Conservation (phyloP, 345 rosid genomes). For the Camelina hispida region DNA sequence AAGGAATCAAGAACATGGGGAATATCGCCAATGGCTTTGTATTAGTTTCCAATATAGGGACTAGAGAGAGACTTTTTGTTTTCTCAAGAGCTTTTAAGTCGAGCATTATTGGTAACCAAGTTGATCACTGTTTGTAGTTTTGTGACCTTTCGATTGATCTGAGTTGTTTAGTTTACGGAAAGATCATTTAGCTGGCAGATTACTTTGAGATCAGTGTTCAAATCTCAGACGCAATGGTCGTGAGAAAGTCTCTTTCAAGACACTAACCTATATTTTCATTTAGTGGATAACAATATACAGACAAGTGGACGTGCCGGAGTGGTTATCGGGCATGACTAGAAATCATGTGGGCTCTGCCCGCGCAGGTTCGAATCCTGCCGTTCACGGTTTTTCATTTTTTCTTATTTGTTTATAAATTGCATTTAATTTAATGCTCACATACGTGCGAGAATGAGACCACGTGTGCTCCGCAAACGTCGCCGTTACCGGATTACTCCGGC, state of each 20-base stretch:
- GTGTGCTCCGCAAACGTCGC: slow-evolving; percentile 31
- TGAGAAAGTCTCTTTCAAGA: neutral
- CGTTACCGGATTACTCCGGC: slow-evolving; percentile 17
- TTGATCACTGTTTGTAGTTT: neutral
- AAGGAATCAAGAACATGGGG: neutral
- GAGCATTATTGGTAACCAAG: neutral
- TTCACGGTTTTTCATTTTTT: neutral
- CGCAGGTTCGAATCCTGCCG: slow-evolving; percentile 93
- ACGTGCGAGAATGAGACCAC: neutral
- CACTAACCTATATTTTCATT: accelerated
- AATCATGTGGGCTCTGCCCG: slow-evolving; percentile 98
- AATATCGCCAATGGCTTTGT: neutral
- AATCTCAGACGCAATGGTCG: neutral
- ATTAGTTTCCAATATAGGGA: neutral
- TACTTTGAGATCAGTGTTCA: neutral
- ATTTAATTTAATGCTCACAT: too few relatives aligned
- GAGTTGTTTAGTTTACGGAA: neutral
- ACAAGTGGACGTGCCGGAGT: slow-evolving; percentile 50
- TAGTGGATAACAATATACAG: accelerated
- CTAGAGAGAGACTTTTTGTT: neutral
- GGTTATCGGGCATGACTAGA: slow-evolving; percentile 94
- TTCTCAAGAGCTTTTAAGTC: neutral
- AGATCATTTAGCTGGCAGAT: neutral
- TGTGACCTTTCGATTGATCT: neutral
- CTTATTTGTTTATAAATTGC: neutral